Evolutionary conservation across 257 asterid species (phyloP), one percentile per base, ranked within the genome.

Genomic region (Fraxinus quadrangulata): DNA sequence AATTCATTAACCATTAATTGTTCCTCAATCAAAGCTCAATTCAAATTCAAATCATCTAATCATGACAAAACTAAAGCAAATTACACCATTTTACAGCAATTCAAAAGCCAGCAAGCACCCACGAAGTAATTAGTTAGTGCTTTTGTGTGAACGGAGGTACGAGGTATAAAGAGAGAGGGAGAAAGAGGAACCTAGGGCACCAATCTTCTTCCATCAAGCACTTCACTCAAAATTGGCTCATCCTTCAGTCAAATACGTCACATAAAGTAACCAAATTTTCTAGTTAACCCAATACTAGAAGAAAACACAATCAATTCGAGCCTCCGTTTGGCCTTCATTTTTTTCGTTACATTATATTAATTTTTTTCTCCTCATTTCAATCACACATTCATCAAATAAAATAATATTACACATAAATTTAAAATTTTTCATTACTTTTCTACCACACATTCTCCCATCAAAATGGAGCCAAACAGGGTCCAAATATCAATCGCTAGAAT

Each of bases 121-220:
- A 76, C 81, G 66, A 1, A 49, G 47, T 47, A 71, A 47, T 42
- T 61, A 24, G 71, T 49, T 12, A 42, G 47, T 30, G 10, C 31
- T 54, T 37, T 56, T 36, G 81, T 31, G 68, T 24, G 34, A 31
- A 14, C 3, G 49, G n/a, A 74, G 26, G 66, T 21, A 42, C 3
- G 17, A 11, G 49, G 19, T 21, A 33, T 40, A 17, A 28, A 63
- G 28, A 67, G 51, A 42, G 14, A 14, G 42, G 30, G 11, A 63
- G 13, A 65, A 19, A 34, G 70, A 37, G 49, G 75, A 81, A 84
- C 85, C 85, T 81, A 59, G 12, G 54, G 23, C 73, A 49, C 65
- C 78, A 59, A 45, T 39, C 80, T 54, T 3, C 75, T 77, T 39
- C 77, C 33, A 6, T 34, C 7, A 12, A 82, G 83, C 73, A 47